Percentiles rank a stretch among this genome's conserved stretches.
These are phyloP conservation scores for Athelia psychrophila DNA, from an alignment of 1,284 basidiomycete genomes.

Conservation along the genomic window DNA sequence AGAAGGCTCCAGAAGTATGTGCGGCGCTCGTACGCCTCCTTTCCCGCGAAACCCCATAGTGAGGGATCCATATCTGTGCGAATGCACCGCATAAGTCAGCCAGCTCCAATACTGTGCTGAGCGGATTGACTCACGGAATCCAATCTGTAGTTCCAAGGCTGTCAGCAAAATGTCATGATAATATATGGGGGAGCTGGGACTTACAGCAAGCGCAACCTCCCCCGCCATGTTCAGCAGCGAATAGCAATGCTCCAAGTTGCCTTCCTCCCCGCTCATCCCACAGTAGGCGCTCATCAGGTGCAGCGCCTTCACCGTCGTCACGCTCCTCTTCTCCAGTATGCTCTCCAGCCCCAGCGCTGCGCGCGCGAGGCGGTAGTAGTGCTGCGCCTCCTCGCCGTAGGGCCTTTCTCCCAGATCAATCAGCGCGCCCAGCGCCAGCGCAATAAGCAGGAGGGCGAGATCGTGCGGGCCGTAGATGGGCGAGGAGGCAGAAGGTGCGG, in stretches of 20 bases:
- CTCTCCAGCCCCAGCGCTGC: conserved; percentile 46
- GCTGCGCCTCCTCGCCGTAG: conserved; percentile 51
- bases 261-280: conserved; percentile 50
- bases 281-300: conserved; percentile 54
- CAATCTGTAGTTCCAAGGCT: conserved; percentile 32
- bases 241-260: conserved; percentile 44
- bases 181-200: conserved; percentile 14
- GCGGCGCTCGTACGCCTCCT: conserved; percentile 50
- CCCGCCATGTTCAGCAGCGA: conserved; percentile 42
- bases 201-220: conserved; percentile 43
- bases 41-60: conserved; percentile 45
- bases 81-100: too few relatives aligned
- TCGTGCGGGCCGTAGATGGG: conserved; percentile 44
- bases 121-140: conserved; percentile 49
- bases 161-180: background rate
- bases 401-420: conserved; percentile 46
- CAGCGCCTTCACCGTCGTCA: conserved; percentile 45
- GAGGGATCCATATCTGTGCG: conserved; percentile 51
- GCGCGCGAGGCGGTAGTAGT: conserved; percentile 48
- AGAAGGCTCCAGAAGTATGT: conserved; percentile 55
- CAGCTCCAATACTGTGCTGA: too few relatives aligned
- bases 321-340: conserved; percentile 37
- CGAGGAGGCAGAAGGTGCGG: too few relatives aligned
- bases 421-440: conserved; percentile 49
- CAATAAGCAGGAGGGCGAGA: conserved; percentile 44